Conservation (phyloP, 2,329 filamentous ascomycete genomes). For the Paracoccidioides lutzii region DNA sequence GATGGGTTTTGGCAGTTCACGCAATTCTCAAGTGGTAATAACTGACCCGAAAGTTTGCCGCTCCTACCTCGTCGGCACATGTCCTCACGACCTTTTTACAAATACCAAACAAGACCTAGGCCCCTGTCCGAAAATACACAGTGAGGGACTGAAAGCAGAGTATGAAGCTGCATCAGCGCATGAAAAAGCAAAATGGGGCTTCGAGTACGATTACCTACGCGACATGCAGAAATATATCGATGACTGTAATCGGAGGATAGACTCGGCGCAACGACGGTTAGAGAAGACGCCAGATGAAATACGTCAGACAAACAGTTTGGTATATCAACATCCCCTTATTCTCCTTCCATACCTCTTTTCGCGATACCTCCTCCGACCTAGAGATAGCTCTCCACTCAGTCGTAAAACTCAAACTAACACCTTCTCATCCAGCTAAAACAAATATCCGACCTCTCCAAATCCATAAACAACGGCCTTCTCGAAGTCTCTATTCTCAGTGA, state of each 20-base stretch:
- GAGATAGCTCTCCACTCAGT: not conserved
- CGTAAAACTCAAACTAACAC: not conserved
- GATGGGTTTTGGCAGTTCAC: slow-evolving; percentile 64
- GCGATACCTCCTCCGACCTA: not conserved
- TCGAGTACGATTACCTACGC: slow-evolving; percentile 92
- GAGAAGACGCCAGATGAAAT: slow-evolving; percentile 99
- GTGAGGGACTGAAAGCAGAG: slow-evolving; percentile 74
- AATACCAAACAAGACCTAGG: slow-evolving; percentile 98
- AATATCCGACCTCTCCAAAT: slow-evolving; percentile 67
- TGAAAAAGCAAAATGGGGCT: slow-evolving; percentile 67
- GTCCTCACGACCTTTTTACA: slow-evolving; percentile 97
- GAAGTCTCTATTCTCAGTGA: slow-evolving; percentile 81
- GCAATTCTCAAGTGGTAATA: slow-evolving; percentile 70
- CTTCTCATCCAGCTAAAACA: slow-evolving; percentile 50
- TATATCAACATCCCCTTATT: slow-evolving; percentile 22
- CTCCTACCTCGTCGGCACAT: slow-evolving; percentile 85
- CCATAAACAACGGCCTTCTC: slow-evolving; percentile 67
- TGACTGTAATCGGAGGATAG: slow-evolving; percentile 89
- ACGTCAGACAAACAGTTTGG: slow-evolving; percentile 76
- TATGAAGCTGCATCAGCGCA: slow-evolving; percentile 62
- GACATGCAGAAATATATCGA: slow-evolving; percentile 96
- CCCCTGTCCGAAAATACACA: slow-evolving; percentile 75
- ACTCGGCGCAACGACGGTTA: slow-evolving; percentile 72
- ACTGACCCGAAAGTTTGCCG: slow-evolving; percentile 90
- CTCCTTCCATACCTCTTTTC: not conserved